Percentiles rank a stretch among this genome's conserved stretches.
These are phyloP conservation scores for Aureobasidium musti DNA, from an alignment of 2,329 filamentous ascomycete species.

Conservation along the genomic window DNA sequence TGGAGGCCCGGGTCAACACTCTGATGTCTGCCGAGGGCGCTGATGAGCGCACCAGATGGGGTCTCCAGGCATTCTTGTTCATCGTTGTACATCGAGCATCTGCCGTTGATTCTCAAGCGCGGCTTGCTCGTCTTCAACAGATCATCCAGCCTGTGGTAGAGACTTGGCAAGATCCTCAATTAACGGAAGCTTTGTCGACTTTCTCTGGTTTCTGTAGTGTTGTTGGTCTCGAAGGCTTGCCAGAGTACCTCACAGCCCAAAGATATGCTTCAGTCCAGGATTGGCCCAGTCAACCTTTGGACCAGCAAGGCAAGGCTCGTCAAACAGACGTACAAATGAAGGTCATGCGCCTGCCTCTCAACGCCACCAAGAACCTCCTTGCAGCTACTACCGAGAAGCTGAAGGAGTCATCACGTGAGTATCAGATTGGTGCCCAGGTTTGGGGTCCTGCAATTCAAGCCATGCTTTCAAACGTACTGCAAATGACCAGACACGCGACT, in stretches of 20 bases:
- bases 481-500: conserved; percentile 84
- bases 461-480: conserved; percentile 86
- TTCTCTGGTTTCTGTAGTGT: conserved; percentile 79
- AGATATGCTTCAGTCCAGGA: conserved; percentile 75
- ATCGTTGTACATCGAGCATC: conserved; percentile 87
- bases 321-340: conserved; percentile 78
- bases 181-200: conserved; percentile 69
- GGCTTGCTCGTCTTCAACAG: conserved; percentile 68
- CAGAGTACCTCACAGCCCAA: conserved; percentile 72
- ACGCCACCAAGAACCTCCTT: conserved; percentile 88
- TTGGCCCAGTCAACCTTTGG: conserved; percentile 77
- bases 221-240: conserved; percentile 76
- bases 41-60: conserved; percentile 81
- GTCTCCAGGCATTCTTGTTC: conserved; percentile 87
- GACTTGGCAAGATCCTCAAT: conserved; percentile 72
- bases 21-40: conserved; percentile 70
- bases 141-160: conserved; percentile 82
- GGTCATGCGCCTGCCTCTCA: conserved; percentile 72
- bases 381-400: conserved; percentile 89
- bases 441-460: conserved; percentile 82
- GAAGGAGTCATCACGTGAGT: conserved; percentile 70
- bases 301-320: conserved; percentile 74
- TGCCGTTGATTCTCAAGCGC: conserved; percentile 68
- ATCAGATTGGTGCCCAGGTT: conserved; percentile 73
- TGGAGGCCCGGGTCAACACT: conserved; percentile 80